A percentile compares a stretch with the other conserved stretches of the same genome.
These are phyloP conservation scores for Holtermanniella nyarrowii DNA, from an alignment of 768 basidiomycete genomes.

Conservation along the genomic window DNA sequence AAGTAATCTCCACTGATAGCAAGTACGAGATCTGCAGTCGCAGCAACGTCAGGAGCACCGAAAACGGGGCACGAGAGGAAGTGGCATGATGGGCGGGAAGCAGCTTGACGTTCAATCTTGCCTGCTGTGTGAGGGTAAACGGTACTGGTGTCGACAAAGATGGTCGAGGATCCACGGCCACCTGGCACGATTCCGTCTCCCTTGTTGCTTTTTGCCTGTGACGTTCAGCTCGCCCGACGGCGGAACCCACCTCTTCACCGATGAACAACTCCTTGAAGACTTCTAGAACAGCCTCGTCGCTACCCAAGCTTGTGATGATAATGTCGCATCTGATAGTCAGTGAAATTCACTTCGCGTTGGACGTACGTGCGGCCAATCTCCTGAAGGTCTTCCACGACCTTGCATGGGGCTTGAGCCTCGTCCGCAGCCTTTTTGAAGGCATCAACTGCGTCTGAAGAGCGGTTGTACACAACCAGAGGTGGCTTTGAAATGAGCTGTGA, in stretches of 20 bases:
- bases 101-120: constrained; percentile 55
- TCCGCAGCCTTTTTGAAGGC: constrained; percentile 53
- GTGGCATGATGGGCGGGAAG: constrained; percentile 51
- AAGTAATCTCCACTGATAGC: constrained; percentile 71
- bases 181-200: constrained; percentile 39
- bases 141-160: constrained; percentile 78
- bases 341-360: neutral
- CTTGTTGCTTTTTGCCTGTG: constrained; percentile 20
- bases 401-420: constrained; percentile 51
- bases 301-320: constrained; percentile 62
- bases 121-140: constrained; percentile 46
- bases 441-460: constrained; percentile 43
- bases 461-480: constrained; percentile 66
- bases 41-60: constrained; percentile 55
- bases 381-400: constrained; percentile 50
- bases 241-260: constrained; percentile 49
- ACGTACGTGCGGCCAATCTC: constrained; percentile 51
- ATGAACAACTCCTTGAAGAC: constrained; percentile 55
- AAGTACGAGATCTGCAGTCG: constrained; percentile 56
- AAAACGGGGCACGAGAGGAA: constrained; percentile 72
- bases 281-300: constrained; percentile 58
- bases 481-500: constrained; percentile 38
- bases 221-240: neutral
- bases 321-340: constrained; percentile 52
- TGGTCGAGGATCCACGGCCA: constrained; percentile 47